Evolutionary conservation across 345 rosid species (phyloP).

Genomic region (Turnera subulata): DNA sequence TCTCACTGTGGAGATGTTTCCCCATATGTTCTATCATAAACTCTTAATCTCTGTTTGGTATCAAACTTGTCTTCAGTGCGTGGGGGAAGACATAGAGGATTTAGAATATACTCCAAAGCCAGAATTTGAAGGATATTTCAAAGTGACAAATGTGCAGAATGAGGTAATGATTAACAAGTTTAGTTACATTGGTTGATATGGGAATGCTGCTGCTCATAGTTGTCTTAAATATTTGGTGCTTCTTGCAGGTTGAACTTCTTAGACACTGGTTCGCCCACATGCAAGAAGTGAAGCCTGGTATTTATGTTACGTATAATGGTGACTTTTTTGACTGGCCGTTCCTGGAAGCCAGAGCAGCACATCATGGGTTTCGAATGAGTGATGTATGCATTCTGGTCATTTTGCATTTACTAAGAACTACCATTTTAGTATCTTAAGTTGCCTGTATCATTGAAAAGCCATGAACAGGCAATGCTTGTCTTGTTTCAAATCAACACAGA

Average conservation of each 20-base stretch:
- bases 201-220: conserved; percentile 5
- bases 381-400: conserved; percentile 44
- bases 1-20: background rate
- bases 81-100: conserved; percentile 89
- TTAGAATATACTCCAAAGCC: conserved; percentile 96
- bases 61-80: conserved; percentile 53
- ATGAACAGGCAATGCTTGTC: background rate
- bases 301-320: conserved; percentile 94
- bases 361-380: conserved; percentile 80
- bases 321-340: conserved; percentile 99
- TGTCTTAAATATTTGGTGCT: conserved; percentile 17
- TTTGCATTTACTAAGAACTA: conserved; percentile 1
- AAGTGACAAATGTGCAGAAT: conserved; percentile 69
- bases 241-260: conserved; percentile 75
- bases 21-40: background rate
- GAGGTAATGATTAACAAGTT: conserved; percentile 51
- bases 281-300: conserved; percentile 91
- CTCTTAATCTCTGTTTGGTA: background rate
- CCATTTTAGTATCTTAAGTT: background rate
- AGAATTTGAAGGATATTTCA: conserved; percentile 87
- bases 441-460: background rate
- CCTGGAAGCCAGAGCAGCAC: conserved; percentile 87
- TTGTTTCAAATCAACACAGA: no score
- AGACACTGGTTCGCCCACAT: conserved; percentile 83
- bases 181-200: conserved; percentile 1